Evolutionary conservation across 2,329 filamentous ascomycete genomes (phyloP).

Genomic region (Cladophialophora carrionii): DNA sequence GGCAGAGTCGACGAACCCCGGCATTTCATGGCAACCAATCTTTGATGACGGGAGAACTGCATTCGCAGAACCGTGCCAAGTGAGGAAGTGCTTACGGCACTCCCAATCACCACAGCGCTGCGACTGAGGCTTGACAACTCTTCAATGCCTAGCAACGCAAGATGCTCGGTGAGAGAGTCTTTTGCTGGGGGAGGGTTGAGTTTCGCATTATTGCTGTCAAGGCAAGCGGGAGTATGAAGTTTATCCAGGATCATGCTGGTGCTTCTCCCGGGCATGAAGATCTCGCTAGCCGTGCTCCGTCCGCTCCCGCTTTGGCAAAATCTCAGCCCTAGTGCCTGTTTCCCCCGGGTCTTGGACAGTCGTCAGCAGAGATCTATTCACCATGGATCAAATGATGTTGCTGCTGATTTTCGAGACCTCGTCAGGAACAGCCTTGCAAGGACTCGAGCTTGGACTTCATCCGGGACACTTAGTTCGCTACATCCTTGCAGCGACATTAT

Average conservation of each 20-base stretch:
- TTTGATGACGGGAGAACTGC: not conserved
- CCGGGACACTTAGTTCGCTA: not conserved
- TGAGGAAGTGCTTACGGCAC: not conserved
- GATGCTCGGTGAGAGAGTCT: not conserved
- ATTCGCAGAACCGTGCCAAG: not conserved
- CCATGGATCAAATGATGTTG: not conserved
- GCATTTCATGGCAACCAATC: not conserved
- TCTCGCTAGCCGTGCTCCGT: constrained; percentile 2
- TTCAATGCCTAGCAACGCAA: not conserved
- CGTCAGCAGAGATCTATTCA: not conserved
- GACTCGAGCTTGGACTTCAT: not conserved
- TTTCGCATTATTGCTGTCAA: not conserved
- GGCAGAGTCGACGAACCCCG: not conserved
- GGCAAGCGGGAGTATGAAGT: not conserved
- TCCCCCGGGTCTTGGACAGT: no score
- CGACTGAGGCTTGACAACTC: not conserved
- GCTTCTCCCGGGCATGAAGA: not conserved
- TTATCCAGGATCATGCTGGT: not conserved
- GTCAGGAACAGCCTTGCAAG: not conserved
- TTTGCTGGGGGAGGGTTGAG: not conserved
- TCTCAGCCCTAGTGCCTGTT: not conserved
- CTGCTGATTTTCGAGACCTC: not conserved
- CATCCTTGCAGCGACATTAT: not conserved
- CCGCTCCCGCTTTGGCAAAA: constrained; percentile 8
- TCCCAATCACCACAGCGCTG: not conserved